Evolutionary conservation across 768 basidiomycete genomes (phyloP).

Genomic region (Mrakia frigida): DNA sequence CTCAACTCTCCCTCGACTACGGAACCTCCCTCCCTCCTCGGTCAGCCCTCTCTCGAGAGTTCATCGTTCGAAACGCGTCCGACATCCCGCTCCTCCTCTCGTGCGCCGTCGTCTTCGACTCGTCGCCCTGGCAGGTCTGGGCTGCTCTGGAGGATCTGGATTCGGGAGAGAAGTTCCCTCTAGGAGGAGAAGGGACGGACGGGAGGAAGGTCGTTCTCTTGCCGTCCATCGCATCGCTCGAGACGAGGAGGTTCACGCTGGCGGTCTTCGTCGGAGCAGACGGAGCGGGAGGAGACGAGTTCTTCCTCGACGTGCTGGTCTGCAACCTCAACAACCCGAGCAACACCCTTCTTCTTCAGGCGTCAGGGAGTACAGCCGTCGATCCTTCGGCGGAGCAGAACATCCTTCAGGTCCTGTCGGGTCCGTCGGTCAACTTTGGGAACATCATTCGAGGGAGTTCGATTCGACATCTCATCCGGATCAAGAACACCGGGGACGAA

Average conservation of each 20-base stretch:
- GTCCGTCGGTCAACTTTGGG: constrained; percentile 40
- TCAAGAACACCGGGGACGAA: constrained; percentile 40
- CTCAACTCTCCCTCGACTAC: constrained; percentile 7
- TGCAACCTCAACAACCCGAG: constrained; percentile 39
- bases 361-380: constrained; percentile 34
- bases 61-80: constrained; percentile 10
- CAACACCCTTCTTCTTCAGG: constrained; percentile 40
- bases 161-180: background rate
- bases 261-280: constrained; percentile 2
- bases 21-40: background rate
- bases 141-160: background rate
- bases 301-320: constrained; percentile 41
- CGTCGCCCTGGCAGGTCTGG: constrained; percentile 17
- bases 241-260: background rate
- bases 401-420: constrained; percentile 38
- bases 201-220: background rate
- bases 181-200: constrained; percentile 4
- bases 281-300: constrained; percentile 30
- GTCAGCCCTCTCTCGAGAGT: constrained; percentile 1
- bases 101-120: constrained; percentile 20
- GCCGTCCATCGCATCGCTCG: background rate
- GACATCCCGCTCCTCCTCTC: constrained; percentile 19
- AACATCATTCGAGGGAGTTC: constrained; percentile 40
- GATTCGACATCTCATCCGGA: constrained; percentile 39
- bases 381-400: constrained; percentile 34